A percentile compares a stretch with the other conserved stretches of the same genome.
Evolutionary conservation across 768 basidiomycete genomes (phyloP).

Genomic region (Pholiota conissans): DNA sequence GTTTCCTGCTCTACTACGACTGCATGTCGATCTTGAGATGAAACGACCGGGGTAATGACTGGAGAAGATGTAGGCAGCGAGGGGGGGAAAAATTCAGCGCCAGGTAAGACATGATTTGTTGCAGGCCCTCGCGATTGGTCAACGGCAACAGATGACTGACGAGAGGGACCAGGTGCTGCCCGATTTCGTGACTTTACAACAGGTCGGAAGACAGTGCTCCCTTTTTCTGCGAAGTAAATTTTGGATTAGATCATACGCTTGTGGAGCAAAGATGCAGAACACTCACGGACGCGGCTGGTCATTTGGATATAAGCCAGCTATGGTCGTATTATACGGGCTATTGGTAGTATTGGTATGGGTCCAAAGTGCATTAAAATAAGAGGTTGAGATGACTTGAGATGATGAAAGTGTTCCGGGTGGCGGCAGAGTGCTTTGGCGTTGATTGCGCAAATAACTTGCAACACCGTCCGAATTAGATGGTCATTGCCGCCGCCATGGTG

Average conservation of each 20-base stretch:
- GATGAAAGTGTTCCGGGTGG: constrained; percentile 1
- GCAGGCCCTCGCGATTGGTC: constrained; percentile 10
- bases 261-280: constrained; percentile 2
- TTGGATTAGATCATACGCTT: constrained; percentile 10
- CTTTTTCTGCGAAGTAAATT: constrained; percentile 56
- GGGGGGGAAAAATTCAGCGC: neutral
- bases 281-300: constrained; percentile 70
- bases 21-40: neutral
- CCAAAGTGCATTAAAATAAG: neutral
- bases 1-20: too few relatives aligned
- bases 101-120: neutral
- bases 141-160: constrained; percentile 27
- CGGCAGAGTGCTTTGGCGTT: constrained; percentile 1
- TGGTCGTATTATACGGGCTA: neutral
- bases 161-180: constrained; percentile 23
- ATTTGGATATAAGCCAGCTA: constrained; percentile 23
- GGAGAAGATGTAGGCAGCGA: neutral
- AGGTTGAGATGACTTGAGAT: neutral
- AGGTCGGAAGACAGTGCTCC: constrained; percentile 68
- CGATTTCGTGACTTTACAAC: constrained; percentile 57
- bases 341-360: neutral
- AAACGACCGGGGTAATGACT: neutral
- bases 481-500: neutral
- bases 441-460: neutral
- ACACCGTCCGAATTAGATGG: neutral